phyloP scores from a whole-genome alignment of 257 asterid species.

The Solanum raphanifolium region DNA sequence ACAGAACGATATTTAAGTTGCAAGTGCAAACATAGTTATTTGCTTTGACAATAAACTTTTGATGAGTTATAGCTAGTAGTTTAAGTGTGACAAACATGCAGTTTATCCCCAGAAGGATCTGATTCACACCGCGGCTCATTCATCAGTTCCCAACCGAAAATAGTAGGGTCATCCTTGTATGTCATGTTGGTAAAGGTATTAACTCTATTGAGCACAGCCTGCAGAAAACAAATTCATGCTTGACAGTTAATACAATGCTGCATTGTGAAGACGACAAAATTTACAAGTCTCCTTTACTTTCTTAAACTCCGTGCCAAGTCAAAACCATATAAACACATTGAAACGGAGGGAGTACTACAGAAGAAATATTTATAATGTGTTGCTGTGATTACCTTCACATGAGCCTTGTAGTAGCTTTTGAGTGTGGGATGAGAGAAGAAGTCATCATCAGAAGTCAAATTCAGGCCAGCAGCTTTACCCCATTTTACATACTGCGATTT shows the following conservation, averaged over 20 bases:
- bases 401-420: constrained; percentile 66
- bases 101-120: constrained; percentile 72
- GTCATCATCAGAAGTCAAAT: constrained; percentile 79
- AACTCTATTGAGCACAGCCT: constrained; percentile 66
- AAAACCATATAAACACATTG: neutral
- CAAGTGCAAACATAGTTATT: neutral
- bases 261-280: neutral
- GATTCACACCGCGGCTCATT: constrained; percentile 86
- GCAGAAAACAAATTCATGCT: neutral
- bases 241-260: neutral
- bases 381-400: constrained; percentile 36
- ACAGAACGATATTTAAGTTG: neutral
- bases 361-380: neutral
- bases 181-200: constrained; percentile 64
- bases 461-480: constrained; percentile 83
- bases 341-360: neutral
- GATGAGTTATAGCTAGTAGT: neutral
- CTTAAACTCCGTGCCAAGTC: neutral
- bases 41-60: neutral
- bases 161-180: constrained; percentile 87
- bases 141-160: constrained; percentile 91
- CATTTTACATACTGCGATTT: constrained; percentile 91
- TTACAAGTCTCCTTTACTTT: neutral
- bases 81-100: constrained; percentile 39
- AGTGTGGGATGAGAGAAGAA: constrained; percentile 77